A percentile compares a stretch with the other conserved stretches of the same genome.
Evolutionary conservation across 2,329 filamentous ascomycete genomes (phyloP).

Genomic region (Botrytis deweyae): DNA sequence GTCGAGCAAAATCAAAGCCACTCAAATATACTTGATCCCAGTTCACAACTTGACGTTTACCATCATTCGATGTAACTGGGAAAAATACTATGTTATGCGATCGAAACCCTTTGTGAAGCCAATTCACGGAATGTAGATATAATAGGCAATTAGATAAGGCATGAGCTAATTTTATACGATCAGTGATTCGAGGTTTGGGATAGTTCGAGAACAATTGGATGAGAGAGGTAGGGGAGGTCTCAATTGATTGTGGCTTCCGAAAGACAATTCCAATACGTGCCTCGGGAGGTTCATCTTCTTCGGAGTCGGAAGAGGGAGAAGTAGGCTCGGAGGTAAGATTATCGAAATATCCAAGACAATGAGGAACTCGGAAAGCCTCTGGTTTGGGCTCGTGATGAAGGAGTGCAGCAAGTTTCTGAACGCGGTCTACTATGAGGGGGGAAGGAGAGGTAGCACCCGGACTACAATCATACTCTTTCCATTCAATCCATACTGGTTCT

Average conservation of each 20-base stretch:
- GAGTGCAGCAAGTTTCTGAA: conserved; percentile 49
- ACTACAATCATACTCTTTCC: conserved; percentile 49
- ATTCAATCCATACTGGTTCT: conserved; percentile 50
- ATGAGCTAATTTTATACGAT: conserved; percentile 51
- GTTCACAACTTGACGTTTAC: conserved; percentile 36
- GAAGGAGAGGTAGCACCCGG: conserved; percentile 42
- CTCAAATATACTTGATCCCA: conserved; percentile 48
- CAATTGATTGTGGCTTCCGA: conserved; percentile 45
- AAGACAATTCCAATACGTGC: conserved; percentile 55
- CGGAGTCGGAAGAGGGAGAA: conserved; percentile 24
- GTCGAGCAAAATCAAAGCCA: conserved; percentile 56
- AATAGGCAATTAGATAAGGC: conserved; percentile 53
- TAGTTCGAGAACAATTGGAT: conserved; percentile 46
- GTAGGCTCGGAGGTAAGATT: conserved; percentile 37
- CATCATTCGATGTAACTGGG: conserved; percentile 28
- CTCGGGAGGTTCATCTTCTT: conserved; percentile 46
- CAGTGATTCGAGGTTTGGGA: conserved; percentile 51
- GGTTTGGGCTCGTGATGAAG: conserved; percentile 50
- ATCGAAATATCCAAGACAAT: conserved; percentile 53
- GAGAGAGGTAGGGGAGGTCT: conserved; percentile 48
- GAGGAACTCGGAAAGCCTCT: conserved; percentile 50
- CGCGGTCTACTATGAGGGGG: conserved; percentile 45
- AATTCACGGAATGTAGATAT: conserved; percentile 55
- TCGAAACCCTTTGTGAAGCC: conserved; percentile 59
- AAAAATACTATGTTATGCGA: conserved; percentile 56